These are phyloP conservation scores for Suillus spraguei DNA, from an alignment of 768 basidiomycete species.

Conservation along the genomic window DNA sequence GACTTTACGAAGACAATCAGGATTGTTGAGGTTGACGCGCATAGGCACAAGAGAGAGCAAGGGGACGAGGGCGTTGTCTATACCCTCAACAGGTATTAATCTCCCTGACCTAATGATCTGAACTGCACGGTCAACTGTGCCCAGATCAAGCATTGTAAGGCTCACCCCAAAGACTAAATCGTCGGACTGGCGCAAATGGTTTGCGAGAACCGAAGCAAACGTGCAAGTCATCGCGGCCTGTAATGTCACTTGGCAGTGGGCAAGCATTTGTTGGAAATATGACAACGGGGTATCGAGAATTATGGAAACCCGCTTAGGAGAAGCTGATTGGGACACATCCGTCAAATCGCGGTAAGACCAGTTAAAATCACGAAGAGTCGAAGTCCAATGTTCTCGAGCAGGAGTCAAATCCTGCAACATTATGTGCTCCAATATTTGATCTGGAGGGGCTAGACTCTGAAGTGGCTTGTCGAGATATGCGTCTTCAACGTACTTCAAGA, in stretches of 20 bases:
- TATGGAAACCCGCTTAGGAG: constrained; percentile 17
- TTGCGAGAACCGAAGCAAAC: constrained; percentile 30
- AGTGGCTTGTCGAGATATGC: constrained; percentile 18
- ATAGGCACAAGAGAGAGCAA: constrained; percentile 32
- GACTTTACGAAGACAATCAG: constrained; percentile 20
- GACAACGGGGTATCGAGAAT: constrained; percentile 21
- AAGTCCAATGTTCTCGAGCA: constrained; percentile 28
- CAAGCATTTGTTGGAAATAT: constrained; percentile 23
- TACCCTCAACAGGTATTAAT: constrained; percentile 27
- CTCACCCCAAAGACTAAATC: constrained; percentile 37
- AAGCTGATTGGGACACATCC: constrained; percentile 8
- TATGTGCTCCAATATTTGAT: constrained; percentile 27
- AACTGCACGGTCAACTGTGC: background rate
- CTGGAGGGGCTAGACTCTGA: constrained; percentile 16
- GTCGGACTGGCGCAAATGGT: constrained; percentile 22
- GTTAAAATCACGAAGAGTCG: constrained; percentile 22
- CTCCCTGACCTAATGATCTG: constrained; percentile 36
- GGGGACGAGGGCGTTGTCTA: constrained; percentile 27
- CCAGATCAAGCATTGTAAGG: constrained; percentile 4
- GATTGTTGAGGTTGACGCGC: constrained; percentile 23
- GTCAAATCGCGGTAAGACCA: constrained; percentile 20
- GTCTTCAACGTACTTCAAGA: constrained; percentile 32
- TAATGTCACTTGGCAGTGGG: constrained; percentile 29
- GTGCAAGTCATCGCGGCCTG: constrained; percentile 34
- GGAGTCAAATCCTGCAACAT: constrained; percentile 13